A percentile compares a stretch with the other conserved stretches of the same genome.
Conservation (phyloP, 2,329 filamentous ascomycete genomes). For the Sporothrix humicola region DNA sequence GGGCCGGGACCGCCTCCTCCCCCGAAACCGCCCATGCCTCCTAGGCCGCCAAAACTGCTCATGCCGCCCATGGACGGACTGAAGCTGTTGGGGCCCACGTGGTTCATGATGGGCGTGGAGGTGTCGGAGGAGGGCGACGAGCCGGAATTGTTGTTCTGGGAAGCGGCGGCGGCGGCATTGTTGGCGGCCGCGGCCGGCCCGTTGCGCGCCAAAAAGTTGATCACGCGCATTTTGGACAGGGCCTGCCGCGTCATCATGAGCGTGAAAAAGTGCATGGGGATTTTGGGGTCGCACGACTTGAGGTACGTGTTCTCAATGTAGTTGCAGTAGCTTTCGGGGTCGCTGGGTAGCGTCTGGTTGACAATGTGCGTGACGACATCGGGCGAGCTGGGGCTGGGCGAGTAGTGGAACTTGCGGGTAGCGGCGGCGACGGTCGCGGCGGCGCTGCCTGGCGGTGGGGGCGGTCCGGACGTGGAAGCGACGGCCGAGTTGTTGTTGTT, state of each 20-base stretch:
- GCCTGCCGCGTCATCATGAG: slow-evolving; percentile 61
- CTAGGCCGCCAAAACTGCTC: slow-evolving; percentile 22
- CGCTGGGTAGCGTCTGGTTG: slow-evolving; percentile 57
- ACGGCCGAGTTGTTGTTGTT: not conserved
- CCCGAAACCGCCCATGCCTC: slow-evolving; percentile 2
- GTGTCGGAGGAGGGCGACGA: slow-evolving; percentile 38
- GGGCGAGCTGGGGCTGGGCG: slow-evolving; percentile 49
- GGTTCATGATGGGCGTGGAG: slow-evolving; percentile 19
- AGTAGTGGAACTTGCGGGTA: slow-evolving; percentile 44
- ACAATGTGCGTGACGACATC: slow-evolving; percentile 56
- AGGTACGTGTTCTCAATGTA: slow-evolving; percentile 64
- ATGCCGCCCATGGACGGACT: slow-evolving; percentile 24
- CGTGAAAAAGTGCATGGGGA: slow-evolving; percentile 65
- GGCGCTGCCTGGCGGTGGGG: slow-evolving; percentile 42
- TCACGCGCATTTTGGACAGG: slow-evolving; percentile 62
- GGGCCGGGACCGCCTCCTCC: too few relatives aligned
- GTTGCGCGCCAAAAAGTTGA: slow-evolving; percentile 57
- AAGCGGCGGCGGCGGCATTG: not conserved
- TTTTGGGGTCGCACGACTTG: slow-evolving; percentile 61
- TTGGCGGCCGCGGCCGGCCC: slow-evolving; percentile 32
- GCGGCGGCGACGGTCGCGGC: slow-evolving; percentile 37
- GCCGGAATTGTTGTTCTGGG: not conserved
- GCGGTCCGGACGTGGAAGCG: slow-evolving; percentile 35
- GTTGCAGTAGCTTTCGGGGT: slow-evolving; percentile 59
- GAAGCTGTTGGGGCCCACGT: not conserved